Evolutionary conservation across 805 yeast genomes (phyloP), one percentile per base, ranked within the genome.

Genomic region (Candida taoyuanica): DNA sequence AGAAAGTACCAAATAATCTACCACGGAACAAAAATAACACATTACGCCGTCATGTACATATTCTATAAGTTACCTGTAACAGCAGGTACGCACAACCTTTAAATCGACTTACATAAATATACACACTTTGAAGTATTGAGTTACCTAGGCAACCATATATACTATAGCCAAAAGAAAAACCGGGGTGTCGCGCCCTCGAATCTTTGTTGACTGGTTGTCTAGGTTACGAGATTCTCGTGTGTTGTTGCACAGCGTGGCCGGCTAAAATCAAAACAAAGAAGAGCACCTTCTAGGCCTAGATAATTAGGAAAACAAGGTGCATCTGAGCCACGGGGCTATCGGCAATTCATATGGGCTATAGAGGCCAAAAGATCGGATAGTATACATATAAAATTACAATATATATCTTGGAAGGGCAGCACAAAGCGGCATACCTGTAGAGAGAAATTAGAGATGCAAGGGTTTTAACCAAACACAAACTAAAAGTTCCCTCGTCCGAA

Each of bases 351-450:
- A n/a, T n/a, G n/a, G n/a, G n/a, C n/a, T n/a, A n/a, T n/a, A n/a
- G n/a, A n/a, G n/a, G n/a, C n/a, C n/a, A n/a, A n/a, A n/a, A 26
- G 23, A 5, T 31, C 13, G 33, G 27, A 30, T 39, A 39, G 37
- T 39, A 34, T 39, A 39, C 42, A 39, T 39, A 39, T 39, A 39
- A 31, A 39, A 39, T 15, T 39, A 39, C 42, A 39, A 26, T 16
- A 21, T 21, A 21, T 21, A 7, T 21, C 11, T 7, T 8, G 24
- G 9, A 11, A 21, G 9, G 24, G 11, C 11, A 11, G 17, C 18
- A 18, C 17, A 11, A n/a, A 18, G 20, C 7, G 17, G 11, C 12
- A 21, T 3, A 15, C 14, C 33, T 9, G 21, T 12, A 15, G 15
- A 23, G 9, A 30, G 17, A 20, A n/a, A 16, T 18, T 24, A n/a